Conservation (phyloP, 208 protist genomes). For the Porcisia hertigi region DNA sequence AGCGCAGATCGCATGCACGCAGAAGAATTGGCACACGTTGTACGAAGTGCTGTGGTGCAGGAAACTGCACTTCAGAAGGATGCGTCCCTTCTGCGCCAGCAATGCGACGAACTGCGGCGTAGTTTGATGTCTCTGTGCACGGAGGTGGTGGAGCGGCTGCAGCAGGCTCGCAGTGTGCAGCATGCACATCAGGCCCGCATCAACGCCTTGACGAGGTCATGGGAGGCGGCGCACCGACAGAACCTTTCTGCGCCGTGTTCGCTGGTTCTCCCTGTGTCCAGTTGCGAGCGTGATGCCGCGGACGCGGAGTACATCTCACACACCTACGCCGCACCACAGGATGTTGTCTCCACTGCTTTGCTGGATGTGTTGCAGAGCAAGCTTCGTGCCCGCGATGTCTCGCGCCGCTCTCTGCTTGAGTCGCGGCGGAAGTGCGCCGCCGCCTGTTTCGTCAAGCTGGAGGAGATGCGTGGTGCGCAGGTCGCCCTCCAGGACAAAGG, state of each 20-base stretch:
- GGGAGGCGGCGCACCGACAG: constrained; percentile 66
- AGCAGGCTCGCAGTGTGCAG: constrained; percentile 43
- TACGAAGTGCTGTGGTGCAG: constrained; percentile 24
- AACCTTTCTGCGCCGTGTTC: constrained; percentile 41
- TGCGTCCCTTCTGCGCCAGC: constrained; percentile 19
- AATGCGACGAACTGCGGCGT: constrained; percentile 32
- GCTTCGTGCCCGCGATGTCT: constrained; percentile 32
- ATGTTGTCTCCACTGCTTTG: constrained; percentile 33
- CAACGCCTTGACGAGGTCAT: constrained; percentile 45
- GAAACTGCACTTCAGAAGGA: constrained; percentile 28
- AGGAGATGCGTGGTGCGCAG: constrained; percentile 20
- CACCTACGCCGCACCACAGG: constrained; percentile 41
- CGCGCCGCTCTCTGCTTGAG: constrained; percentile 13
- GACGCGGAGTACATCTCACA: constrained; percentile 17
- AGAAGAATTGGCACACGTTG: constrained; percentile 45
- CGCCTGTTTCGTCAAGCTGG: constrained; percentile 30
- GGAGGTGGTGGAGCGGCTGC: constrained; percentile 42
- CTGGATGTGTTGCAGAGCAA: constrained; percentile 36
- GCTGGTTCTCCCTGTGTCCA: constrained; percentile 29
- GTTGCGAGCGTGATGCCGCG: constrained; percentile 7
- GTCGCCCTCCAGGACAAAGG: constrained; percentile 10
- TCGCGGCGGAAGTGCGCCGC: constrained; percentile 31
- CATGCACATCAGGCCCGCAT: constrained; percentile 48
- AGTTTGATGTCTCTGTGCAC: constrained; percentile 28
- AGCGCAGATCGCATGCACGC: constrained; percentile 31